Evolutionary conservation across 1,139 yeast species (phyloP).

Genomic region (Taiozyma sp.): DNA sequence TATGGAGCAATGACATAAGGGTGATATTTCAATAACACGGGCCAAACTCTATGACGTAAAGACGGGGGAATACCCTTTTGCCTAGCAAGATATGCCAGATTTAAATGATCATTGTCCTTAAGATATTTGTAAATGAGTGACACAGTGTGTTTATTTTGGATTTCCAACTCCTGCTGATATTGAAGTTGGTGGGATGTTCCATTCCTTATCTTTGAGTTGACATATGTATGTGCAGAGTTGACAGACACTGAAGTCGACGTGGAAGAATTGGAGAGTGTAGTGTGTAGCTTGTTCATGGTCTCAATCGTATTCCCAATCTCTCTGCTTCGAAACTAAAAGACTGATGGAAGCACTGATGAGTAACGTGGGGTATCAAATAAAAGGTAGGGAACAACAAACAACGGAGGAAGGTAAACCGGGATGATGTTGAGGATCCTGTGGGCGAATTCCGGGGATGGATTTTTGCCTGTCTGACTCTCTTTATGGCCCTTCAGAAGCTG

Average conservation of each 20-base stretch:
- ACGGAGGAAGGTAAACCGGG: too few relatives aligned
- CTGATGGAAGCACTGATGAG: too few relatives aligned
- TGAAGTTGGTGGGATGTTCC: constrained; percentile 1
- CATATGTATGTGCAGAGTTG: neutral
- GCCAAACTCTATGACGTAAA: constrained; percentile 80
- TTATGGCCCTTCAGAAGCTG: too few relatives aligned
- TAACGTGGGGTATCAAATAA: too few relatives aligned
- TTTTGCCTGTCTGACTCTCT: too few relatives aligned
- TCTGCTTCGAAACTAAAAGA: too few relatives aligned
- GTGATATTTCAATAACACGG: constrained; percentile 71
- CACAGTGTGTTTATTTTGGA: neutral
- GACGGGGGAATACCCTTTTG: constrained; percentile 86
- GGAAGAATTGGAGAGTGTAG: constrained; percentile 7
- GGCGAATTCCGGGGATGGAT: too few relatives aligned
- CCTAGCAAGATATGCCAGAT: constrained; percentile 72
- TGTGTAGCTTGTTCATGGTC: constrained; percentile 3
- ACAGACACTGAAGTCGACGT: constrained; percentile 1
- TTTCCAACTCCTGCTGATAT: constrained; percentile 3
- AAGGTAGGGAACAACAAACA: too few relatives aligned
- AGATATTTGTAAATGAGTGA: constrained; percentile 18
- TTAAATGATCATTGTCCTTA: constrained; percentile 31
- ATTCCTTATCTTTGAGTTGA: neutral
- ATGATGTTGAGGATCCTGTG: too few relatives aligned
- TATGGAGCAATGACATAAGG: constrained; percentile 81
- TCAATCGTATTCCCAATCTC: too few relatives aligned